Base-by-base conservation (phyloP, 2,329 filamentous ascomycete genomes). In the Pestalotiopsis sp. region DNA sequence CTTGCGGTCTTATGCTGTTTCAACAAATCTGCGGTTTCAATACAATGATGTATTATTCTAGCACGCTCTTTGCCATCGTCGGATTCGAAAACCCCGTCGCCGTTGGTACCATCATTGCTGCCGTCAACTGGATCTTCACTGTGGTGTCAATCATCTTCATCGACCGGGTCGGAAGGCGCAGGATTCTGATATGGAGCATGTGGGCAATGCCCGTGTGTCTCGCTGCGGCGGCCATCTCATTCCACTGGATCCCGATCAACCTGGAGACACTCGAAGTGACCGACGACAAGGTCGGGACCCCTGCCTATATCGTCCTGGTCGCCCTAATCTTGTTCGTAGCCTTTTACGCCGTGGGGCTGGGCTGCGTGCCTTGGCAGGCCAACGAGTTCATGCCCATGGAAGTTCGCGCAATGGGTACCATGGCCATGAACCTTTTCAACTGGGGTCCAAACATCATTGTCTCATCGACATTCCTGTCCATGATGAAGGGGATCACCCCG, bases 391-490 rank as follows among this genome's bases (percentile, higher is more conserved):
- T 84, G n/a, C 79, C 82, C 0, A 72, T 83, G 20, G 82, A 84
- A 67, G 81, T 84, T 17, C 78, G 83, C 17, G 81, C 81, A 6
- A 68, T 81, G 41, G 83, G 78, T 36, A 84, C 81, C 0, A 84
- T 83, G 81, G 72, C 82, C 76, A 76, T 83, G 62, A 83, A 82
- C 2, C 79, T 78, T 65, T 80, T 78, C 6, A 78, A 76, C 71
- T 81, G 82, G 82, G 80, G 77, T 12, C 77, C 74, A 52, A 84
- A 84, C 72, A 80, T 85, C 68, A 83, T 85, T 67, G 78, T 85
- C 63, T 77, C 81, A 20, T 83, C 80, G 13, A 84, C 83, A 0
- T 85, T 85, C 73, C 71, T 85, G 56, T 80, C 81, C 3, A 81
- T 81, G 80, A 84, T 84, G 77, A 78, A 84, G 63, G 74, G 72